phyloP scores from a whole-genome alignment of 352 stramenopile species.

The Discostella stelligera region DNA sequence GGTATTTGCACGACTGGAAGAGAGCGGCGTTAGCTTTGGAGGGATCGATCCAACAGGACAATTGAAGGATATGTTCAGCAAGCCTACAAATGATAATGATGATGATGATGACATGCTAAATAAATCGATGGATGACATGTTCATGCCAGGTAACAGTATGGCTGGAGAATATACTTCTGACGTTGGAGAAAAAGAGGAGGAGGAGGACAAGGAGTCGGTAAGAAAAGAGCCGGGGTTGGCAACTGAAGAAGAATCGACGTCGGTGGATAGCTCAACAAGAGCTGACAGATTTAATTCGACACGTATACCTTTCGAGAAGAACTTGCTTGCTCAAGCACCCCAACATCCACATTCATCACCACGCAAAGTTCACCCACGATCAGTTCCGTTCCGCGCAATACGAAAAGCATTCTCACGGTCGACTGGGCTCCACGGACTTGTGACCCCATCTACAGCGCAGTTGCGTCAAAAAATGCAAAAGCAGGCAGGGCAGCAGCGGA shows the following conservation, averaged over 20 bases:
- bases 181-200: neutral
- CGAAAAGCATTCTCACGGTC: constrained; percentile 61
- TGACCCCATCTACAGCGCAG: constrained; percentile 54
- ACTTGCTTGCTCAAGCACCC: neutral
- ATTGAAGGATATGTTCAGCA: constrained; percentile 13
- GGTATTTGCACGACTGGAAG: constrained; percentile 31
- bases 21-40: constrained; percentile 36
- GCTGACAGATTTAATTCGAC: neutral
- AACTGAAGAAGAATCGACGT: neutral
- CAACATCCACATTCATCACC: neutral
- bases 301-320: neutral
- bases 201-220: too few relatives aligned
- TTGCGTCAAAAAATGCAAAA: constrained; percentile 19
- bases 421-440: constrained; percentile 65
- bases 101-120: constrained; percentile 5
- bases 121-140: neutral
- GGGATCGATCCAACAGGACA: constrained; percentile 6
- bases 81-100: neutral
- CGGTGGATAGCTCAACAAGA: neutral
- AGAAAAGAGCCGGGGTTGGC: neutral
- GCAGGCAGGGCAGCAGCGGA: neutral
- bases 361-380: neutral
- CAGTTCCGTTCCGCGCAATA: constrained; percentile 62
- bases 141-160: too few relatives aligned
- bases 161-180: too few relatives aligned